Conservation (phyloP, 805 yeast genomes). For the Cyberlindnera maritima region DNA sequence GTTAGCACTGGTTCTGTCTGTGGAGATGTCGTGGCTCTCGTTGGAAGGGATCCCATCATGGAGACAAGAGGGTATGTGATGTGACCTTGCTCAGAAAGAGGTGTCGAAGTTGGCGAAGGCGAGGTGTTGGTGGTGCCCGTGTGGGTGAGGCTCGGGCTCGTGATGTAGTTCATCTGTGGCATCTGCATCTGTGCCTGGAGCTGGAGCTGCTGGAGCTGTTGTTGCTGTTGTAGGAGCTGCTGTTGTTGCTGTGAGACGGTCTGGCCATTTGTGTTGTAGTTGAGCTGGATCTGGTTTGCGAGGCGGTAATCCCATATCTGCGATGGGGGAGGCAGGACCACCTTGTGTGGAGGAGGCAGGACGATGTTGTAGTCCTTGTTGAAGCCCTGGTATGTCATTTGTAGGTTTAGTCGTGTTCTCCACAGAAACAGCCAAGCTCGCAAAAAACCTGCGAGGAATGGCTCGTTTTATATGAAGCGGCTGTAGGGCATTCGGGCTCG, state of each 20-base stretch:
- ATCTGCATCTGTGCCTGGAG: slow-evolving; percentile 11
- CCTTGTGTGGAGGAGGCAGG: slow-evolving; percentile 21
- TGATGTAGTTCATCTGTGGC: slow-evolving; percentile 15
- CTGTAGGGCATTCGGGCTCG: slow-evolving; percentile 4
- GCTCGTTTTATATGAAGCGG: slow-evolving; percentile 13
- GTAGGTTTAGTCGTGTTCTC: too few relatives aligned
- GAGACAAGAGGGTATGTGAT: slow-evolving; percentile 1
- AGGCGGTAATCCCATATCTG: slow-evolving; percentile 15
- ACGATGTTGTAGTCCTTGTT: slow-evolving; percentile 16
- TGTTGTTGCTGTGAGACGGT: slow-evolving; percentile 4
- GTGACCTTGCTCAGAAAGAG: slow-evolving; percentile 7
- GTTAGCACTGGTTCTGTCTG: not conserved
- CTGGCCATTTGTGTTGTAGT: slow-evolving; percentile 14
- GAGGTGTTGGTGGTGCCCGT: slow-evolving; percentile 10
- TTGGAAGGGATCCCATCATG: not conserved
- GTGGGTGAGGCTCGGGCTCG: slow-evolving; percentile 1
- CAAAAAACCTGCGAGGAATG: slow-evolving; percentile 1
- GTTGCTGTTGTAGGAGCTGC: slow-evolving; percentile 5
- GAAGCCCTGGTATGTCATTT: slow-evolving; percentile 6
- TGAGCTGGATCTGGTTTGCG: slow-evolving; percentile 7
- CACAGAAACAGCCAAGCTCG: too few relatives aligned
- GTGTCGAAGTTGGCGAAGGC: slow-evolving; percentile 7
- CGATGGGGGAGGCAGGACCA: slow-evolving; percentile 20
- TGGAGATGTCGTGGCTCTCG: not conserved
- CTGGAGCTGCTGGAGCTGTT: slow-evolving; percentile 6